Conservation (phyloP, 2,329 filamentous ascomycete species). For the Juglanconis sp. region DNA sequence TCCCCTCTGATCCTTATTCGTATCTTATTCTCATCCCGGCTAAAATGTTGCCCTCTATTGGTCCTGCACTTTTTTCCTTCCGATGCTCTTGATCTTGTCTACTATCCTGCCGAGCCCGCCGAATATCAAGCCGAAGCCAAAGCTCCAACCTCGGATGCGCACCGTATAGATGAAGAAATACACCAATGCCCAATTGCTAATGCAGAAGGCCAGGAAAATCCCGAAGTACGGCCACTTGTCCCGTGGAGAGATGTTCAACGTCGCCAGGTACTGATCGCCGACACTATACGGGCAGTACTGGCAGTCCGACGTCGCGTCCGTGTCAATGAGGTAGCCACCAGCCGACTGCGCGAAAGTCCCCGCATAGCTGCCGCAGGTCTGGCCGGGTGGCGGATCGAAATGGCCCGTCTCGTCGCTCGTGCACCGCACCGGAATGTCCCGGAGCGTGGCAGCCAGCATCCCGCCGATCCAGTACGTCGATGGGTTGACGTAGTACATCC, state of each 20-base stretch:
- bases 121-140: conserved; percentile 25
- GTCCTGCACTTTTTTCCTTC: neutral
- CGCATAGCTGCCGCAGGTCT: conserved; percentile 60
- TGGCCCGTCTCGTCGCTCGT: conserved; percentile 10
- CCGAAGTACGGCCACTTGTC: conserved; percentile 66
- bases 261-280: conserved; percentile 17
- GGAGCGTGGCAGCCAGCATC: conserved; percentile 61
- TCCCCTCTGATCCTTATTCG: too few species aligned
- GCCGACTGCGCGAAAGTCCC: conserved; percentile 47
- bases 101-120: conserved; percentile 15
- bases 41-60: neutral
- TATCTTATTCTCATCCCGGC: too few species aligned
- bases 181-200: conserved; percentile 54
- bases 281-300: conserved; percentile 58
- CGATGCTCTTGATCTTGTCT: conserved; percentile 4
- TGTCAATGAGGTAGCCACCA: conserved; percentile 61
- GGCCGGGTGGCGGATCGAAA: conserved; percentile 56
- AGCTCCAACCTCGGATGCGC: conserved; percentile 25
- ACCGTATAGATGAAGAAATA: conserved; percentile 30
- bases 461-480: conserved; percentile 71
- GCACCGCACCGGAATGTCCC: neutral
- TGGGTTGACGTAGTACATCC: conserved; percentile 68
- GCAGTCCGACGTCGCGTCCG: conserved; percentile 58
- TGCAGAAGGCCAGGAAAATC: conserved; percentile 60
- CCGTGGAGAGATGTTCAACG: conserved; percentile 49